These are phyloP conservation scores for Trichoderma endophyticum DNA, from an alignment of 2,329 filamentous ascomycete genomes.

Conservation along the genomic window DNA sequence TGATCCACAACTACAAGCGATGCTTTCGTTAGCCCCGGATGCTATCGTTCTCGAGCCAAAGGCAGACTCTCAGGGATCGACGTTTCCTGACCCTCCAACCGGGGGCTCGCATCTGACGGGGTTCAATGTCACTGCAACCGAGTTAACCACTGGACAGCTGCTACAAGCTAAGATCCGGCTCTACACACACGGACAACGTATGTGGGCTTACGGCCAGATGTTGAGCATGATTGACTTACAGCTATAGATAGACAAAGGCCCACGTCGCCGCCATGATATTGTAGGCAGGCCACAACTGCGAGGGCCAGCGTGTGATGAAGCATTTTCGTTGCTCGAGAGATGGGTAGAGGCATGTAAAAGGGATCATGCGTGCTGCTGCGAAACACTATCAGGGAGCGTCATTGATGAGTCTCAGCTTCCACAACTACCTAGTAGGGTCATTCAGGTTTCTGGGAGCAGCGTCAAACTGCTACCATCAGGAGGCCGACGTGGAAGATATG, in stretches of 20 bases:
- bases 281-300: slow-evolving; percentile 13
- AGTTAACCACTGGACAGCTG: not conserved
- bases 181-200: slow-evolving; percentile 8
- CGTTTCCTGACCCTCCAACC: slow-evolving; percentile 14
- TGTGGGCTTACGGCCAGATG: not conserved
- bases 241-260: not conserved
- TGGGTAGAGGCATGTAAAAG: slow-evolving; percentile 17
- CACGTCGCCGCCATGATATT: not conserved
- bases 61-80: slow-evolving; percentile 9
- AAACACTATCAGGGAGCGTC: slow-evolving; percentile 9
- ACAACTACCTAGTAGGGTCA: slow-evolving; percentile 8
- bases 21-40: slow-evolving; percentile 1
- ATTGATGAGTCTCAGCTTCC: slow-evolving; percentile 4
- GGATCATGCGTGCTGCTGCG: slow-evolving; percentile 6
- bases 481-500: slow-evolving; percentile 12
- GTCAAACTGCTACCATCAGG: not conserved
- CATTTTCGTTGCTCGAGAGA: slow-evolving; percentile 1
- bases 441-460: not conserved
- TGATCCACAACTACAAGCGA: not conserved
- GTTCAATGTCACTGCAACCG: slow-evolving; percentile 10
- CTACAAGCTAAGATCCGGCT: slow-evolving; percentile 16
- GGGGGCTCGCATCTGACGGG: slow-evolving; percentile 16
- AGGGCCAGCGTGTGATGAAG: slow-evolving; percentile 3
- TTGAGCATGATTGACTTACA: not conserved
- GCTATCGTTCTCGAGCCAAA: slow-evolving; percentile 13